These are phyloP conservation scores for Byssoonygena ceratinophila DNA, from an alignment of 2,329 filamentous ascomycete genomes.

Conservation along the genomic window DNA sequence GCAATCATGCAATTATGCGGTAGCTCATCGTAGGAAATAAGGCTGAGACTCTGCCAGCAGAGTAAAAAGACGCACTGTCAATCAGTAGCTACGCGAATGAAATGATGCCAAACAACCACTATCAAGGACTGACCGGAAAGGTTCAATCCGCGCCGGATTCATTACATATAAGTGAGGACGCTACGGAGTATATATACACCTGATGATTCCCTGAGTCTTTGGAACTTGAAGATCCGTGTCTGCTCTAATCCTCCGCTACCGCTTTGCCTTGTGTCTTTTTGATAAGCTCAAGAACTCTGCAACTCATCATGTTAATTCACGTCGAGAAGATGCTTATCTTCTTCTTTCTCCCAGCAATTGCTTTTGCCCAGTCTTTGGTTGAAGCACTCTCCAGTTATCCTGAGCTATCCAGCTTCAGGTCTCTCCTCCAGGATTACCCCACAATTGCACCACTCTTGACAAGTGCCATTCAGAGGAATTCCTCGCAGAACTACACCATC, in stretches of 20 bases:
- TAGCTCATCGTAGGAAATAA: neutral
- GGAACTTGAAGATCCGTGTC: too few species aligned
- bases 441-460: neutral
- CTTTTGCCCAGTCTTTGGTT: neutral
- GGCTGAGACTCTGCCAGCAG: too few species aligned
- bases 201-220: too few species aligned
- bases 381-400: neutral
- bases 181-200: too few species aligned
- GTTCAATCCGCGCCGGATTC: too few species aligned
- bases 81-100: neutral
- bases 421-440: neutral
- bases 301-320: too few species aligned
- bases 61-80: neutral
- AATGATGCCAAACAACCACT: neutral
- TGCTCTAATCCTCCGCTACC: too few species aligned
- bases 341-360: neutral
- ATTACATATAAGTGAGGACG: too few species aligned
- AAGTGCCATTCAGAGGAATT: neutral
- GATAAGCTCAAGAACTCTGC: too few species aligned
- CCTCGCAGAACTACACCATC: slow-evolving; percentile 3
- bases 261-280: too few species aligned
- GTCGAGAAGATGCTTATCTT: too few species aligned
- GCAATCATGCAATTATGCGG: neutral
- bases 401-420: neutral
- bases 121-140: too few species aligned